A percentile compares a stretch with the other conserved stretches of the same genome.
Conservation (phyloP, 768 basidiomycete species). For the Vararia minispora region DNA sequence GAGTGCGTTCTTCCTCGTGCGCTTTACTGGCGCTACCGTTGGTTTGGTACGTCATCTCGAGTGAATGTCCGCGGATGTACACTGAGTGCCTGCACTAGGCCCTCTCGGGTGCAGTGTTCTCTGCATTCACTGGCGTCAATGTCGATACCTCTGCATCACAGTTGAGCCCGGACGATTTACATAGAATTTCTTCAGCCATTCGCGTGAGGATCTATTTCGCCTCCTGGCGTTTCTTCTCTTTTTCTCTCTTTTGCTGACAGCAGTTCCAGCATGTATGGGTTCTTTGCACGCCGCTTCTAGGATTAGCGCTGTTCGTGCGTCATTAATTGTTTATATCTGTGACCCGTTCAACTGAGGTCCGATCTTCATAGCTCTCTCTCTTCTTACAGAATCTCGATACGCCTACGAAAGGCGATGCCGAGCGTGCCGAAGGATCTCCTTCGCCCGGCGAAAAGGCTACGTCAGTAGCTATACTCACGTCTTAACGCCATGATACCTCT, state of each 20-base stretch:
- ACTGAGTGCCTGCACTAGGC: slow-evolving; percentile 45
- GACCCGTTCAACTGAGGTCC: slow-evolving; percentile 4
- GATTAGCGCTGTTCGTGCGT: slow-evolving; percentile 11
- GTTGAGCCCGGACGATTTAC: too few relatives aligned
- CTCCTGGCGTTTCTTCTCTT: slow-evolving; percentile 1
- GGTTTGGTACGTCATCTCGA: slow-evolving; percentile 53
- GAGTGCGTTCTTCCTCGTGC: slow-evolving; percentile 78
- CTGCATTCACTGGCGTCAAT: too few relatives aligned
- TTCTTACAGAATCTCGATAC: slow-evolving; percentile 8
- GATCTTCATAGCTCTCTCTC: slow-evolving; percentile 7
- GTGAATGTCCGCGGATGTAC: too few relatives aligned
- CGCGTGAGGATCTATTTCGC: too few relatives aligned
- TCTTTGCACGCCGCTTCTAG: slow-evolving; percentile 14
- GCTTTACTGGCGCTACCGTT: slow-evolving; percentile 78
- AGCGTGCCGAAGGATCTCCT: too few relatives aligned
- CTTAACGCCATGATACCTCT: too few relatives aligned
- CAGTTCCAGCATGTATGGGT: slow-evolving; percentile 13
- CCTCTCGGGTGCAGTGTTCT: slow-evolving; percentile 65
- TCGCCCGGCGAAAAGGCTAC: too few relatives aligned
- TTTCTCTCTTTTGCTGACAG: slow-evolving; percentile 5
- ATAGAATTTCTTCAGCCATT: too few relatives aligned
- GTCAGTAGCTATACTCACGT: too few relatives aligned
- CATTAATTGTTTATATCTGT: not conserved
- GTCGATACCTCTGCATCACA: too few relatives aligned
- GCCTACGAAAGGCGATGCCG: not conserved